Base-by-base conservation (phyloP, 805 yeast species). In the Suhomyces prunicola region DNA sequence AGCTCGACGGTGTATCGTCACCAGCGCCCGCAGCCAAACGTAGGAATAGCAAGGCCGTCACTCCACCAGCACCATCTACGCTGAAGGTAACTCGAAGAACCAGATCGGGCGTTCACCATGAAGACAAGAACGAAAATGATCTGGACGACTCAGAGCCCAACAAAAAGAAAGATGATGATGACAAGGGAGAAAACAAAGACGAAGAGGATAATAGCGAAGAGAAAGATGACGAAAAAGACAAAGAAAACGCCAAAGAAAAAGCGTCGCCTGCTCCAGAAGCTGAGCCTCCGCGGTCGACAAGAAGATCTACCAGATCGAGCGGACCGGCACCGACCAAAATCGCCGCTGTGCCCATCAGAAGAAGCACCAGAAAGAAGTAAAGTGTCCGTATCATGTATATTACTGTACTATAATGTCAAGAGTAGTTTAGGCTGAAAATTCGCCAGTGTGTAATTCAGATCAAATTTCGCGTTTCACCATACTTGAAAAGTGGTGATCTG, bases 71-170 rank as follows among this genome's bases (percentile, higher is more conserved):
- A 2, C 51, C 54, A 5, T 31, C 29, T 9, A 27, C 50, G 6
- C 47, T 46, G 19, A 33, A 39, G 33, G 45, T 44, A 17, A 58
- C 53, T 39, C 50, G 65, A 29, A 50, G 62, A 47, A 62, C 66
- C 3, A 49, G 64, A n/a, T 57, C 61, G 6, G 67, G 42, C 17
- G 12, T 39, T 5, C 24, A 39, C 9, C 24, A 39, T 19, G 42
- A 39, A 39, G 42, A 58, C 23, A 56, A 23, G 53, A 44, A 44
- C 31, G 51, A 47, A n/a, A 53, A 55, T 10, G 44, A 47, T 12
- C 48, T 46, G 48, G 48, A 46, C 23, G 48, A 46, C 13, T 22
- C 27, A 7, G 45, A 39, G 41, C 22, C 9, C 12, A 51, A 27
- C 27, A 51, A 40, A 26, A 35, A 23, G 44, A 29, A 12, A 33